phyloP scores from a whole-genome alignment of 805 yeast species.

The Lachancea mirantina region DNA sequence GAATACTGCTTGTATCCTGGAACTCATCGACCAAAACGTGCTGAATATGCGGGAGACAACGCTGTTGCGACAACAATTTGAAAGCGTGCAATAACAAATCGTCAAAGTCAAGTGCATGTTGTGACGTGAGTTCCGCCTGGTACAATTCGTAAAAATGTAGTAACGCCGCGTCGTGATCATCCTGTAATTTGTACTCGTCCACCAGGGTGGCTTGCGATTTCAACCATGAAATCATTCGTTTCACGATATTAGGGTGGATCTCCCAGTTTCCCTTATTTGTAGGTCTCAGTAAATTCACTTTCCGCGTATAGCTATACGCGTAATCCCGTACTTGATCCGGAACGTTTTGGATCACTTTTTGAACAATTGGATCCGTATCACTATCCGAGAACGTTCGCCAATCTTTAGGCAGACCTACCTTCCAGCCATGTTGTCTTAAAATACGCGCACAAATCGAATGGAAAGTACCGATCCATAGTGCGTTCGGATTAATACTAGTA shows the following conservation, averaged over 20 bases:
- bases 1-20: conserved; percentile 82
- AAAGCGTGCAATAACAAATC: conserved; percentile 60
- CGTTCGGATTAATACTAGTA: conserved; percentile 30
- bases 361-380: conserved; percentile 38
- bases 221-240: conserved; percentile 44
- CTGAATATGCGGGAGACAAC: conserved; percentile 43
- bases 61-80: conserved; percentile 38
- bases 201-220: conserved; percentile 49
- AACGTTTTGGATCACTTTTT: conserved; percentile 32
- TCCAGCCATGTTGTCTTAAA: conserved; percentile 47
- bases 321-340: conserved; percentile 31
- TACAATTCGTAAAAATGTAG: conserved; percentile 43
- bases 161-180: conserved; percentile 29
- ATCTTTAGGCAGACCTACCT: conserved; percentile 39
- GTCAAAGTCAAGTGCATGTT: conserved; percentile 67
- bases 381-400: conserved; percentile 56
- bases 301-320: conserved; percentile 21
- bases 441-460: conserved; percentile 72
- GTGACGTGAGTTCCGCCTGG: conserved; percentile 39
- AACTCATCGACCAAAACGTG: conserved; percentile 90
- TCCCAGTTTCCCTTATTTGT: conserved; percentile 28
- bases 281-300: conserved; percentile 23
- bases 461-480: conserved; percentile 76
- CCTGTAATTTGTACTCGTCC: conserved; percentile 31
- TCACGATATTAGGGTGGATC: conserved; percentile 36